A percentile compares a stretch with the other conserved stretches of the same genome.
Conservation (phyloP, 1,284 basidiomycete species). For the Rhodotorula mucilaginosa region DNA sequence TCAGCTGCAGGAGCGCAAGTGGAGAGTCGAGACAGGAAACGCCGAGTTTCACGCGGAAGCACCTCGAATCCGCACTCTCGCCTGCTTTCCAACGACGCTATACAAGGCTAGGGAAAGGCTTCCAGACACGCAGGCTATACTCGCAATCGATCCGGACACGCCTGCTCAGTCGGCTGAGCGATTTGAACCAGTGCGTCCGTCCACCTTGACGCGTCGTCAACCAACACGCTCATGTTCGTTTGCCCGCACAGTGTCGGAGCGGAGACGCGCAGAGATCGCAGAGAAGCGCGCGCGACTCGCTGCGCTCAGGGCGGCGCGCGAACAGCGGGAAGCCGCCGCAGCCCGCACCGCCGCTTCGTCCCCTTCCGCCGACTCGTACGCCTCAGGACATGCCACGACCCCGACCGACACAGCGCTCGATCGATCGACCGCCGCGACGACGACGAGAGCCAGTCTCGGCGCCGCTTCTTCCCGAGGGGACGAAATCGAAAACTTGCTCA, state of each 20-base stretch:
- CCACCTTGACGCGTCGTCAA: not conserved
- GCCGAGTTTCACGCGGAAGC: too few relatives aligned
- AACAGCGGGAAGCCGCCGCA: slow-evolving; percentile 59
- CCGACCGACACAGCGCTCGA: not conserved
- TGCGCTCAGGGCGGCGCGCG: slow-evolving; percentile 70
- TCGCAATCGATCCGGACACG: not conserved
- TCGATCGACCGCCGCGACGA: slow-evolving; percentile 1
- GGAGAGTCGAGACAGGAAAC: too few relatives aligned
- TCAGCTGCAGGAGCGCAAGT: not conserved
- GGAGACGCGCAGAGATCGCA: slow-evolving; percentile 66
- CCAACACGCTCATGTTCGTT: not conserved
- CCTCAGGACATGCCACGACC: not conserved
- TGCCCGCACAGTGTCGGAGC: slow-evolving; percentile 10
- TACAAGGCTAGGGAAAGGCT: not conserved
- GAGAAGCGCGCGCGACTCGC: slow-evolving; percentile 85
- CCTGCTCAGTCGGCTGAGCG: not conserved
- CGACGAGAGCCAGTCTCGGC: slow-evolving; percentile 23
- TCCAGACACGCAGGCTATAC: not conserved
- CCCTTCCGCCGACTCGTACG: slow-evolving; percentile 7
- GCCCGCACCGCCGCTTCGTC: slow-evolving; percentile 7
- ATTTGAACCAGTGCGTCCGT: not conserved
- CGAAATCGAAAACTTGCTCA: slow-evolving; percentile 38
- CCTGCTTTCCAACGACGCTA: not conserved
- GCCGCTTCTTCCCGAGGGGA: slow-evolving; percentile 29
- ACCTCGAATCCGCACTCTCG: not conserved